These are phyloP conservation scores for Endocalyx cinctus DNA, from an alignment of 2,329 filamentous ascomycete genomes.

Conservation along the genomic window DNA sequence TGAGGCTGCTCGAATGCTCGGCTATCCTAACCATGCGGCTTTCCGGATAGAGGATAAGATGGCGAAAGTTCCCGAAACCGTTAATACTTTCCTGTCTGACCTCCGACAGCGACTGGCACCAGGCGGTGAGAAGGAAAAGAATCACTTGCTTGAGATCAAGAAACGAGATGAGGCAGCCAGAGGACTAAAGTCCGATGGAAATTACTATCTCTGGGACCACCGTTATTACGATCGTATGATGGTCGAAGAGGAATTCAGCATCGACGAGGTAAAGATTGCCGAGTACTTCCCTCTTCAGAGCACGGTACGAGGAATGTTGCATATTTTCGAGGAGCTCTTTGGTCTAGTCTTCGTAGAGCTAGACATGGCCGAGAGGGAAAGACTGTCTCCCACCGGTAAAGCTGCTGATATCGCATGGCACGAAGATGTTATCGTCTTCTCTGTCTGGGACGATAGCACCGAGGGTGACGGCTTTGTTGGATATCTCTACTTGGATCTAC, in stretches of 20 bases:
- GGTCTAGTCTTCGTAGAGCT: slow-evolving; percentile 75
- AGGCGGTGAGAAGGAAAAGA: slow-evolving; percentile 66
- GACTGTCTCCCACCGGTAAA: slow-evolving; percentile 62
- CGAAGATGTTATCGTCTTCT: slow-evolving; percentile 76
- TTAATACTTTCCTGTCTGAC: slow-evolving; percentile 69
- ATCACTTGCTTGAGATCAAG: slow-evolving; percentile 69
- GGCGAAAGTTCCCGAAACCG: slow-evolving; percentile 70
- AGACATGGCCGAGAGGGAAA: slow-evolving; percentile 58
- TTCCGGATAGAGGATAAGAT: slow-evolving; percentile 80
- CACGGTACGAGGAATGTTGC: slow-evolving; percentile 72
- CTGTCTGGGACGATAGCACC: slow-evolving; percentile 72
- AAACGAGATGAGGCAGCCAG: slow-evolving; percentile 61
- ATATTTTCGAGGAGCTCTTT: slow-evolving; percentile 79
- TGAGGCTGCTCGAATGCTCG: slow-evolving; percentile 70
- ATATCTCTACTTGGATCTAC: slow-evolving; percentile 78
- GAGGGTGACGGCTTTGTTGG: slow-evolving; percentile 71
- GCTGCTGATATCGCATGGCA: slow-evolving; percentile 75
- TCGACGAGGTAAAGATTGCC: slow-evolving; percentile 74
- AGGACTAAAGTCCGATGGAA: slow-evolving; percentile 56
- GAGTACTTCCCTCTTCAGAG: slow-evolving; percentile 78
- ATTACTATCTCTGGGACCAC: slow-evolving; percentile 80
- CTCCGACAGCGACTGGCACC: slow-evolving; percentile 61
- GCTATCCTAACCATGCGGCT: slow-evolving; percentile 72
- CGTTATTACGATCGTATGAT: slow-evolving; percentile 76
- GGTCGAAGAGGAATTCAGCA: slow-evolving; percentile 74